phyloP scores from a whole-genome alignment of 257 asterid species.

The Lycium barbarum region DNA sequence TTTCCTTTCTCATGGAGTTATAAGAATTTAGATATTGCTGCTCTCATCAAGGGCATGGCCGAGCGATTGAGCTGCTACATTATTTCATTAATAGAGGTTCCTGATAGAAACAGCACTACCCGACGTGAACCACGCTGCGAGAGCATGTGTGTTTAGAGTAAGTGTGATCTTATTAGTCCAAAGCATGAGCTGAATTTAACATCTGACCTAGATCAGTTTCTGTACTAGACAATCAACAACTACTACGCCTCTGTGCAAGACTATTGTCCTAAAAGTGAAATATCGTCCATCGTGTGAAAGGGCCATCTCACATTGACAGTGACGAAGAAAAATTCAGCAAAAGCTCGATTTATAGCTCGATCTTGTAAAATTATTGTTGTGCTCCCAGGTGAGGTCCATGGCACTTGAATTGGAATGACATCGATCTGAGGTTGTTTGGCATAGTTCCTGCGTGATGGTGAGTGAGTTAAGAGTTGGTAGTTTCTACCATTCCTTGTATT shows the following conservation, averaged over 20 bases:
- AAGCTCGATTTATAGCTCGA: not conserved
- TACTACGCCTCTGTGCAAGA: not conserved
- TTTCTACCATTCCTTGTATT: not conserved
- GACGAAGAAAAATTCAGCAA: not conserved
- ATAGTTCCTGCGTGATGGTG: not conserved
- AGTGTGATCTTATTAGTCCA: not conserved
- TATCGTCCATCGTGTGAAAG: not conserved
- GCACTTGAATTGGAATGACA: no score
- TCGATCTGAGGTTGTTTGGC: not conserved
- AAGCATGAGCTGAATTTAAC: not conserved
- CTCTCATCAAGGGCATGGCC: not conserved
- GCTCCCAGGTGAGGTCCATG: not conserved
- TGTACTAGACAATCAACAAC: no score
- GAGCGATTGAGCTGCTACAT: not conserved
- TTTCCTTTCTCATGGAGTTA: not conserved
- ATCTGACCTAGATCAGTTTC: no score
- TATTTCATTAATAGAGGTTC: not conserved
- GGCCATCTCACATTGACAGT: not conserved
- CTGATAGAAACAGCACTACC: not conserved
- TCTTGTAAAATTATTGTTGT: not conserved
- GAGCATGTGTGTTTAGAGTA: not conserved
- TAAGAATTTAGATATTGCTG: not conserved
- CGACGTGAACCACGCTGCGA: not conserved
- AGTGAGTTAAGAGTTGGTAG: not conserved
- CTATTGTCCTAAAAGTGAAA: no score